Conservation (phyloP, 306 rosid species). For the Quercus suber region DNA sequence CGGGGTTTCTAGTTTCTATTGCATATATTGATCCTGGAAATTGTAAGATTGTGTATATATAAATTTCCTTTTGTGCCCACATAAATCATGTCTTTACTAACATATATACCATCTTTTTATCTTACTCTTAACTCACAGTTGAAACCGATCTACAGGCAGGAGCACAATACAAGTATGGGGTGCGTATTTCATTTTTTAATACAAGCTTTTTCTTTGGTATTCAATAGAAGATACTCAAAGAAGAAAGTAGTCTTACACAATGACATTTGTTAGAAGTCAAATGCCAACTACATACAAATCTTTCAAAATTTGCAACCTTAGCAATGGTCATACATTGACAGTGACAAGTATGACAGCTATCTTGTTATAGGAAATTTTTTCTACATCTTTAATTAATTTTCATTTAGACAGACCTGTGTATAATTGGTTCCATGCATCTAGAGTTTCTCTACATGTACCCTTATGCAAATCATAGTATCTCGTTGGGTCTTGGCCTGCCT, state of each 20-base stretch:
- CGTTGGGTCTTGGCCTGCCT: too few relatives aligned
- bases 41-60: conserved; percentile 50
- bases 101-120: conserved; percentile 11
- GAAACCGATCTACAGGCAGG: conserved; percentile 97
- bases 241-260: not conserved
- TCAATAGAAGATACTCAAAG: not conserved
- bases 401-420: too few relatives aligned
- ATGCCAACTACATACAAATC: not conserved
- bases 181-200: conserved; percentile 26
- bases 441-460: too few relatives aligned
- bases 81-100: not conserved
- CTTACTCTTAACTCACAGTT: conserved; percentile 49
- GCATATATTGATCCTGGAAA: conserved; percentile 99
- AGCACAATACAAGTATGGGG: conserved; percentile 88
- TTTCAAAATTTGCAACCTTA: not conserved
- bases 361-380: not conserved
- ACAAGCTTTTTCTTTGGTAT: not conserved
- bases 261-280: not conserved
- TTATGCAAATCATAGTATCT: too few relatives aligned
- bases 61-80: conserved; percentile 17
- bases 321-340: too few relatives aligned
- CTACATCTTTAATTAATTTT: not conserved
- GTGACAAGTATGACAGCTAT: too few relatives aligned
- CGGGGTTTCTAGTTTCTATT: conserved; percentile 97
- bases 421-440: too few relatives aligned